Evolutionary conservation across 2,329 filamentous ascomycete genomes (phyloP).

Genomic region (Colletotrichum coccodes): DNA sequence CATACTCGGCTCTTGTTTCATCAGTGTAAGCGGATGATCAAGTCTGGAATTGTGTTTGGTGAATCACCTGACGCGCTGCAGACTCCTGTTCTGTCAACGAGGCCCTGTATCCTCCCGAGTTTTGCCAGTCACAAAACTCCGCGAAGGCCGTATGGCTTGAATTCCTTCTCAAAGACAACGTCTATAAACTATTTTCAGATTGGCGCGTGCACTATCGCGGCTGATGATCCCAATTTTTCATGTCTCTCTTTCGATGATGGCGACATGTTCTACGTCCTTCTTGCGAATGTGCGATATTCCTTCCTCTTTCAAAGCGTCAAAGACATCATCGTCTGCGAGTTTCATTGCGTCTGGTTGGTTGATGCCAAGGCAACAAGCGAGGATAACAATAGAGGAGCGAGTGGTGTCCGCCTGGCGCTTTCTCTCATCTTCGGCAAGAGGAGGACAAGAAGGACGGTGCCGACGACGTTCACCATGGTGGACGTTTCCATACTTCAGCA

Average conservation of each 20-base stretch:
- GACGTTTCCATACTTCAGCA: conserved; percentile 50
- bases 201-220: neutral
- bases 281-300: neutral
- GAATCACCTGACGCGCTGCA: neutral
- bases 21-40: neutral
- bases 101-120: neutral
- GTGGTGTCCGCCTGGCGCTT: conserved; percentile 31
- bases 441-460: conserved; percentile 36
- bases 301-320: neutral
- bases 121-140: neutral
- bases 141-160: neutral
- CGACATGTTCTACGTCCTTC: neutral
- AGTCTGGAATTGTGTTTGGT: neutral
- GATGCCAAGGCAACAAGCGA: neutral
- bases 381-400: conserved; percentile 35
- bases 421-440: conserved; percentile 39
- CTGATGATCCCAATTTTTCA: neutral
- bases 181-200: too few species aligned
- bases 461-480: conserved; percentile 47
- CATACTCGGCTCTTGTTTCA: neutral
- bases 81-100: neutral
- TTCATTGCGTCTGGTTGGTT: neutral
- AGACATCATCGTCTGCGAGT: neutral
- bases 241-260: neutral
- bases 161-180: neutral